Conservation (phyloP, 495 filamentous ascomycete species). For the Trichoderma erinaceum region DNA sequence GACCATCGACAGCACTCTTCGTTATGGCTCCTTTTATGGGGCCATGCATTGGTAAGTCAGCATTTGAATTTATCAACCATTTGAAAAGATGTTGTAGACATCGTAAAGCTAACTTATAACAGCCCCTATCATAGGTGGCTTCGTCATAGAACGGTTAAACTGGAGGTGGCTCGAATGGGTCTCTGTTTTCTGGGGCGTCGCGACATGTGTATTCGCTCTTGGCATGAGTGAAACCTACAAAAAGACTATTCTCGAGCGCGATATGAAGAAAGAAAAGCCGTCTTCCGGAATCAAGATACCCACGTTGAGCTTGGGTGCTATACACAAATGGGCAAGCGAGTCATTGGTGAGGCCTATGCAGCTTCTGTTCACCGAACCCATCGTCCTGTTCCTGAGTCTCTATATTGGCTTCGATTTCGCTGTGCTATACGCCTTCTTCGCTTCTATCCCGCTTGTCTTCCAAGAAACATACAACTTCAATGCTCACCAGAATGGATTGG, state of each 20-base stretch:
- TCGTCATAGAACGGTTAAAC: slow-evolving; percentile 45
- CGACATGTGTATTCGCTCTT: slow-evolving; percentile 14
- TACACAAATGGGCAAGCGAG: slow-evolving; percentile 31
- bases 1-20: slow-evolving; percentile 37
- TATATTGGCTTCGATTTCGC: slow-evolving; percentile 91
- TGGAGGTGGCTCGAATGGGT: slow-evolving; percentile 53
- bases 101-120: background rate
- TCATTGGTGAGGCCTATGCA: slow-evolving; percentile 78
- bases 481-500: slow-evolving; percentile 58
- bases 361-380: slow-evolving; percentile 81
- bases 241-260: slow-evolving; percentile 17
- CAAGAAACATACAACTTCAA: slow-evolving; percentile 53
- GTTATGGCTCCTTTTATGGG: slow-evolving; percentile 53
- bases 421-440: slow-evolving; percentile 77
- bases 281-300: background rate
- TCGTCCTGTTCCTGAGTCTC: slow-evolving; percentile 89
- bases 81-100: background rate
- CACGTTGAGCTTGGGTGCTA: background rate
- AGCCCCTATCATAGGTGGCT: slow-evolving; percentile 57
- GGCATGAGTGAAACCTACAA: slow-evolving; percentile 20
- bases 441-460: slow-evolving; percentile 64
- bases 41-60: slow-evolving; percentile 39
- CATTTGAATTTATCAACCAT: background rate
- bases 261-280: background rate
- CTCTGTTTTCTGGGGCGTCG: slow-evolving; percentile 18